A percentile compares a stretch with the other conserved stretches of the same genome.
These are phyloP conservation scores for Trametes coccinea DNA, from an alignment of 768 basidiomycete species.

Conservation along the genomic window DNA sequence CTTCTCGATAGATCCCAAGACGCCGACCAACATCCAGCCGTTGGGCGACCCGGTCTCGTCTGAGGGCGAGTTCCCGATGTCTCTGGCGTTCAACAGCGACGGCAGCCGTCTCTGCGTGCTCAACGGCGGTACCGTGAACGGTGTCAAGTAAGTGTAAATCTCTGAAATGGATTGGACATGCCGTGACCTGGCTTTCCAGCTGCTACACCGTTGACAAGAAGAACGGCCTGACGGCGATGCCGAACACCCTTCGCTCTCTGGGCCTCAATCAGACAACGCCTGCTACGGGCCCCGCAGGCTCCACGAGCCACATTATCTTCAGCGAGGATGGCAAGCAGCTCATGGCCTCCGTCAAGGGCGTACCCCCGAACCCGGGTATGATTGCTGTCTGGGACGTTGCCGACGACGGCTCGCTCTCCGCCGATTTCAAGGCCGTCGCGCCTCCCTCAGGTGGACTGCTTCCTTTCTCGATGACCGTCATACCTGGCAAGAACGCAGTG, in stretches of 20 bases:
- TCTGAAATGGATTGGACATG: no score
- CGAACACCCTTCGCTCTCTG: slow-evolving; percentile 45
- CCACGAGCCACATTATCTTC: slow-evolving; percentile 48
- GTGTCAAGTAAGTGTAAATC: slow-evolving; percentile 36
- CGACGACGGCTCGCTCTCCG: slow-evolving; percentile 45
- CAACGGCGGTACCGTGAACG: slow-evolving; percentile 46
- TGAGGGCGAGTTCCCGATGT: slow-evolving; percentile 33
- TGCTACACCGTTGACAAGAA: slow-evolving; percentile 47
- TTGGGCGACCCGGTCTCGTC: slow-evolving; percentile 27
- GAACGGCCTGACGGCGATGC: slow-evolving; percentile 40
- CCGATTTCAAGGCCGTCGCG: slow-evolving; percentile 38
- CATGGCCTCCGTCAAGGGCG: slow-evolving; percentile 50
- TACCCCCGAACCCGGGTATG: slow-evolving; percentile 47
- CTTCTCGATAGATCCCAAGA: slow-evolving; percentile 28
- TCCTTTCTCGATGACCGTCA: slow-evolving; percentile 48
- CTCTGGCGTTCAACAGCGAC: slow-evolving; percentile 24
- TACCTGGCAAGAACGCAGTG: slow-evolving; percentile 33
- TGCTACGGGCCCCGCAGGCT: slow-evolving; percentile 48
- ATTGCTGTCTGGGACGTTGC: slow-evolving; percentile 52
- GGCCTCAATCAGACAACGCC: slow-evolving; percentile 53
- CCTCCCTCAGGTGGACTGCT: slow-evolving; percentile 44
- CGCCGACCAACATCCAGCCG: slow-evolving; percentile 26
- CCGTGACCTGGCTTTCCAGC: slow-evolving; percentile 24
- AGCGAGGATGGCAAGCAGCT: slow-evolving; percentile 45
- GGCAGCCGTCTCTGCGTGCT: slow-evolving; percentile 29